Base-by-base conservation (phyloP, 163 green algal species). In the Scenedesmus sp. region DNA sequence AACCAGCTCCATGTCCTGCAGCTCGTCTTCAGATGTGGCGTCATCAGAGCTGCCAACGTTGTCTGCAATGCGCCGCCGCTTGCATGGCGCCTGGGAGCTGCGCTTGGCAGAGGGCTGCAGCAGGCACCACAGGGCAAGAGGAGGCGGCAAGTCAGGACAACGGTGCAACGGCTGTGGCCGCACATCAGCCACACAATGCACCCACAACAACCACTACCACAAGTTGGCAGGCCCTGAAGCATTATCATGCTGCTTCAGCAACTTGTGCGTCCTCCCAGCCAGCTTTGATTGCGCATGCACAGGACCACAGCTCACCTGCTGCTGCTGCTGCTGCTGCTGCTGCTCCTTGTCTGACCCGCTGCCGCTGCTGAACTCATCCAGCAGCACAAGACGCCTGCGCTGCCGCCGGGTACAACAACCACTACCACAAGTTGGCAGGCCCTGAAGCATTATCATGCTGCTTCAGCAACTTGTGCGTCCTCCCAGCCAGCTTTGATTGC, bases 331-430 rank as follows among this genome's bases (percentile, higher is more conserved):
- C 59, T 76, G 65, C 65, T 76, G 65, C 59, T 72, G 59, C 65
- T 76, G 30, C 65, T 76, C 65, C 30, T 76, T 37, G 65, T 76
- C 65, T 1, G 7, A 40, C 65, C 40, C 65, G 9, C 65, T 40
- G 65, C 65, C 40, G 65, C 65, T 18, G 65, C 65, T 76, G 65
- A 76, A 76, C 30, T 76, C 65, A 40, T 76, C 65, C 65, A 76
- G 65, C 65, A 76, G 30, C 30, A 76, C 65, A 40, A 26, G 65
- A 2, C 65, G 65, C 65, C 40, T 76, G 65, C 65, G 65, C 65
- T 40, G 65, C 65, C 40, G 65, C 65, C 65, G 65, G 30, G 30
- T 7, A 76, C 6, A n/a, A n/a, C n/a, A n/a, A n/a, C n/a, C n/a
- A n/a, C n/a, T n/a, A n/a, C n/a, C n/a, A n/a, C n/a, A n/a, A n/a